phyloP scores from a whole-genome alignment of 2,329 filamentous ascomycete species.

The Parastagonospora avenae region DNA sequence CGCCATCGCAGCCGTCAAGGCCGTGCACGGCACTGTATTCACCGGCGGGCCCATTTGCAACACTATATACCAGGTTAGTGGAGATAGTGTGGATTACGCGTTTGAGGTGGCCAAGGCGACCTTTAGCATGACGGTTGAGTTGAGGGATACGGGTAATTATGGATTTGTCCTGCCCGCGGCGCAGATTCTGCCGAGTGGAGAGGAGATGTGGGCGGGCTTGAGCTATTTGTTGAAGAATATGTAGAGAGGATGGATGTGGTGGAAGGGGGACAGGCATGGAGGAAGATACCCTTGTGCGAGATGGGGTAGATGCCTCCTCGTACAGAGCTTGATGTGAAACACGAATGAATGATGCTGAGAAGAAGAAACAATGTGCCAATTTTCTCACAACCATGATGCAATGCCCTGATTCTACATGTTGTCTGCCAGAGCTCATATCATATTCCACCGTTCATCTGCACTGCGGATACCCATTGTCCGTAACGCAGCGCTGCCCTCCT shows the following conservation, averaged over 20 bases:
- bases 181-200: slow-evolving; percentile 55
- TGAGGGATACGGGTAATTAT: slow-evolving; percentile 55
- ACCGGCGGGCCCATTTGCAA: slow-evolving; percentile 58
- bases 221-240: slow-evolving; percentile 41
- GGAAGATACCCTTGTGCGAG: background rate
- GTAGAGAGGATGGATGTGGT: slow-evolving; percentile 5
- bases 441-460: too few species aligned
- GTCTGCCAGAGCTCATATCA: too few species aligned
- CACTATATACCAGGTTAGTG: slow-evolving; percentile 65
- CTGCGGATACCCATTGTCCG: too few species aligned
- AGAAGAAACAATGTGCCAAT: too few species aligned
- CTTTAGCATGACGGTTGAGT: slow-evolving; percentile 56
- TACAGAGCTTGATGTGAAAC: background rate
- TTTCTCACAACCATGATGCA: too few species aligned
- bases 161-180: slow-evolving; percentile 57
- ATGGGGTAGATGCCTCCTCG: background rate
- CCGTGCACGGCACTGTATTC: slow-evolving; percentile 56
- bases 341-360: background rate
- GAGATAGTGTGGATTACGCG: slow-evolving; percentile 53
- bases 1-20: slow-evolving; percentile 59
- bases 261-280: background rate
- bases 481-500: too few species aligned
- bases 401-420: too few species aligned
- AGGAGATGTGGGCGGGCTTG: slow-evolving; percentile 55
- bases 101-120: slow-evolving; percentile 49